Conservation (phyloP, 306 rosid genomes). For the Sphenostylis stenocarpa region DNA sequence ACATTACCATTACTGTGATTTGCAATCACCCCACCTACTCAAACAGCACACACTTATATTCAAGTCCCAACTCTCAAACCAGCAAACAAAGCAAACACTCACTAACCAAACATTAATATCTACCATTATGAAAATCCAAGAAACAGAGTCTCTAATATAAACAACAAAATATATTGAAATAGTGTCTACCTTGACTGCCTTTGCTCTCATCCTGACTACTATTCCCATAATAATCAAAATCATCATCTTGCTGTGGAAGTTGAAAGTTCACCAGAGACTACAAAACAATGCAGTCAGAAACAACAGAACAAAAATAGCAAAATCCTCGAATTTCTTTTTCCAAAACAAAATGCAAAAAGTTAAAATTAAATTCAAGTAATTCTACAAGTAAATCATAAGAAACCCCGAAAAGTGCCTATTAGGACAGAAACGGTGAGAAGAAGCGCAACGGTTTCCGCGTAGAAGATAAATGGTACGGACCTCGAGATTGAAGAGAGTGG, state of each 20-base stretch:
- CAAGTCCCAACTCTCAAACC: constrained; percentile 24
- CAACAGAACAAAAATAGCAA: constrained; percentile 1
- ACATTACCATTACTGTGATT: constrained; percentile 62
- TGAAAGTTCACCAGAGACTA: constrained; percentile 94
- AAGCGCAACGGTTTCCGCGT: not conserved
- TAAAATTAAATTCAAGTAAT: constrained; percentile 16
- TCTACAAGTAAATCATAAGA: constrained; percentile 13
- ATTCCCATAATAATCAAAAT: constrained; percentile 85
- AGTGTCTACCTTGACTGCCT: constrained; percentile 77
- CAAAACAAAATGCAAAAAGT: not conserved
- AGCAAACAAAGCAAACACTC: not conserved
- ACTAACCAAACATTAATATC: constrained; percentile 21
- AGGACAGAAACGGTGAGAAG: not conserved
- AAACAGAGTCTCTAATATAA: not conserved
- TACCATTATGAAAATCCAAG: constrained; percentile 23
- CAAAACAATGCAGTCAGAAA: constrained; percentile 48
- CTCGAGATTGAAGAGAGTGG: constrained; percentile 85
- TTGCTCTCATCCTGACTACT: constrained; percentile 99
- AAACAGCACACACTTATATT: constrained; percentile 26
- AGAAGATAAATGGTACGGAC: constrained; percentile 36
- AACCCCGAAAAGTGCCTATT: not conserved
- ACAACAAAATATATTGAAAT: not conserved
- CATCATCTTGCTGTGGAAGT: constrained; percentile 90
- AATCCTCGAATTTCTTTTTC: not conserved
- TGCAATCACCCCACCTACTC: constrained; percentile 57